Conservation (phyloP, 768 basidiomycete species). For the Collybiopsis luxurians region DNA sequence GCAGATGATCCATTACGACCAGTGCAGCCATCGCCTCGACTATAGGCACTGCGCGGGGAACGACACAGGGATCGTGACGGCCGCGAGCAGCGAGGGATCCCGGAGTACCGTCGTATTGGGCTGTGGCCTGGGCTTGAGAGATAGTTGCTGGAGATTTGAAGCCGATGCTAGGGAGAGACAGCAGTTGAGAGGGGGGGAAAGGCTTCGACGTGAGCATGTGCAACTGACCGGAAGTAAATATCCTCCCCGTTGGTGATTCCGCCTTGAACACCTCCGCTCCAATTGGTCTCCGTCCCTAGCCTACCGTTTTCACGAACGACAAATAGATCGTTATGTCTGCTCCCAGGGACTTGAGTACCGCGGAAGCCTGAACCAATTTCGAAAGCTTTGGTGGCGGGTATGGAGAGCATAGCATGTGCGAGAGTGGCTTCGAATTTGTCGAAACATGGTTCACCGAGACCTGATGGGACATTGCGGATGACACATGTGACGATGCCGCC, state of each 20-base stretch:
- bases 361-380: slow-evolving; percentile 97
- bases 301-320: slow-evolving; percentile 59
- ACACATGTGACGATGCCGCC: slow-evolving; percentile 99
- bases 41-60: slow-evolving; percentile 95
- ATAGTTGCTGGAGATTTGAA: slow-evolving; percentile 99
- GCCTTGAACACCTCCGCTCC: slow-evolving; percentile 97
- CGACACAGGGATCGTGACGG: slow-evolving; percentile 96
- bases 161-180: slow-evolving; percentile 59
- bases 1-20: slow-evolving; percentile 91
- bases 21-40: slow-evolving; percentile 97
- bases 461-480: slow-evolving; percentile 84
- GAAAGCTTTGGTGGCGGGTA: slow-evolving; percentile 97
- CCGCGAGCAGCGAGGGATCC: slow-evolving; percentile 90
- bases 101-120: slow-evolving; percentile 88
- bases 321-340: slow-evolving; percentile 92
- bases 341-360: slow-evolving; percentile 91
- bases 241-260: slow-evolving; percentile 97
- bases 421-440: slow-evolving; percentile 97
- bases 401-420: slow-evolving; percentile 97
- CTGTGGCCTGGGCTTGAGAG: slow-evolving; percentile 86
- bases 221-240: slow-evolving; percentile 97
- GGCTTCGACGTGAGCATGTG: slow-evolving; percentile 25
- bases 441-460: slow-evolving; percentile 96
- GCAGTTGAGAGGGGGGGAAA: background rate
- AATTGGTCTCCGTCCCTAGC: slow-evolving; percentile 86